Conservation (phyloP, 331 rosid genomes). For the Malus hybrid region DNA sequence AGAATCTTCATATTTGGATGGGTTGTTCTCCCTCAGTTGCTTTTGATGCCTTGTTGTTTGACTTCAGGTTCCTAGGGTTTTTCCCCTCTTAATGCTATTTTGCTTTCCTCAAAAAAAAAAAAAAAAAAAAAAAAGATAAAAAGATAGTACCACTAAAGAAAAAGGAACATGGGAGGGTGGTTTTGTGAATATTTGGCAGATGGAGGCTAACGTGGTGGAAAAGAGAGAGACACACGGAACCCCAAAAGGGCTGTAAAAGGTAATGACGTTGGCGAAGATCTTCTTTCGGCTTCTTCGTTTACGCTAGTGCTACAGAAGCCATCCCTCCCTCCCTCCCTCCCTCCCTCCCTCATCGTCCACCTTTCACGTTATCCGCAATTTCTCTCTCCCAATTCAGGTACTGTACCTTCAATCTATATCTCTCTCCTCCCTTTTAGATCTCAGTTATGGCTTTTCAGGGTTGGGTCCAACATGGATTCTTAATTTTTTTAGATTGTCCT, state of each 20-base stretch:
- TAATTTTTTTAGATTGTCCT: background rate
- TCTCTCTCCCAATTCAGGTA: background rate
- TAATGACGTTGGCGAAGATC: slow-evolving; percentile 3
- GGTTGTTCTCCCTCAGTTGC: too few relatives aligned
- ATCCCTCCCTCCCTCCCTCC: background rate
- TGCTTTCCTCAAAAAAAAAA: too few relatives aligned
- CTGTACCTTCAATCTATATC: background rate
- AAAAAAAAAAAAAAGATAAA: too few relatives aligned
- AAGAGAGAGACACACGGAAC: background rate
- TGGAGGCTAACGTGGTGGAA: background rate
- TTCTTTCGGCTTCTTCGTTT: background rate
- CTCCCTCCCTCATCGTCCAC: background rate
- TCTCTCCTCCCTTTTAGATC: background rate
- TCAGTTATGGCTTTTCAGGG: background rate
- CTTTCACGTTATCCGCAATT: background rate
- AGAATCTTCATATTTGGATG: too few relatives aligned
- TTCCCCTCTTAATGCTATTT: too few relatives aligned
- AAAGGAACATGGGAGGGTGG: background rate
- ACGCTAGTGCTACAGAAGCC: background rate
- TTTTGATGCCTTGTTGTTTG: too few relatives aligned
- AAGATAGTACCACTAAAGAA: too few relatives aligned
- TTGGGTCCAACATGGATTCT: background rate
- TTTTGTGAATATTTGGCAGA: background rate
- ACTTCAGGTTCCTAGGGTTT: too few relatives aligned
- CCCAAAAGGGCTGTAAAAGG: background rate